These are phyloP conservation scores for Kwoniella europaea DNA, from an alignment of 768 basidiomycete species.

Conservation along the genomic window DNA sequence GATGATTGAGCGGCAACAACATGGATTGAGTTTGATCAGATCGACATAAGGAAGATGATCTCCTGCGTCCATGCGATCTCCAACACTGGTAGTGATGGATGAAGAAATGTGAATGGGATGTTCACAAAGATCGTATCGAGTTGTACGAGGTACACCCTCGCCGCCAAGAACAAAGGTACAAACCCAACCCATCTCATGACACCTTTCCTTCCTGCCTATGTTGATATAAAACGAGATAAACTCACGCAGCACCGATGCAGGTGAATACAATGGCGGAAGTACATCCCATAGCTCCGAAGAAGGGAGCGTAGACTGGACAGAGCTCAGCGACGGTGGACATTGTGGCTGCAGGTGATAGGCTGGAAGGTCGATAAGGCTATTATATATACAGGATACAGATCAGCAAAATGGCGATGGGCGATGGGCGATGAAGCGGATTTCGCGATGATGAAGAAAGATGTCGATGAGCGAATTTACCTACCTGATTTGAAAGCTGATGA, in stretches of 20 bases:
- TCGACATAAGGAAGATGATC: background rate
- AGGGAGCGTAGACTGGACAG: constrained; percentile 84
- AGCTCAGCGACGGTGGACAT: constrained; percentile 57
- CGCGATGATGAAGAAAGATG: background rate
- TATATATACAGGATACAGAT: background rate
- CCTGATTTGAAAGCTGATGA: constrained; percentile 5
- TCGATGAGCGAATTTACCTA: background rate
- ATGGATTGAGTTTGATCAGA: background rate
- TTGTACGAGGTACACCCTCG: background rate
- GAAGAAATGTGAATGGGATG: background rate
- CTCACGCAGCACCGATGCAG: constrained; percentile 65
- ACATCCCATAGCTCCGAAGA: constrained; percentile 98
- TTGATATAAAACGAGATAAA: constrained; percentile 2
- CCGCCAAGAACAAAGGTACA: constrained; percentile 26
- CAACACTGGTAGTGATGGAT: background rate
- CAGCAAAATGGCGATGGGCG: background rate
- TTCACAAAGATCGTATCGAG: background rate
- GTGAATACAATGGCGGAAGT: constrained; percentile 97
- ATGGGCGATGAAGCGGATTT: background rate
- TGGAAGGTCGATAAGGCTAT: background rate
- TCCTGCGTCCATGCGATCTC: background rate
- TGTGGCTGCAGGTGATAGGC: constrained; percentile 12
- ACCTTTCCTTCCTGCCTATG: background rate
- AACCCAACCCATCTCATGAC: background rate
- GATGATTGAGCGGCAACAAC: constrained; percentile 5